Evolutionary conservation across 164 flowering plant genomes (phyloP).

Genomic region (Echeveria elegans): DNA sequence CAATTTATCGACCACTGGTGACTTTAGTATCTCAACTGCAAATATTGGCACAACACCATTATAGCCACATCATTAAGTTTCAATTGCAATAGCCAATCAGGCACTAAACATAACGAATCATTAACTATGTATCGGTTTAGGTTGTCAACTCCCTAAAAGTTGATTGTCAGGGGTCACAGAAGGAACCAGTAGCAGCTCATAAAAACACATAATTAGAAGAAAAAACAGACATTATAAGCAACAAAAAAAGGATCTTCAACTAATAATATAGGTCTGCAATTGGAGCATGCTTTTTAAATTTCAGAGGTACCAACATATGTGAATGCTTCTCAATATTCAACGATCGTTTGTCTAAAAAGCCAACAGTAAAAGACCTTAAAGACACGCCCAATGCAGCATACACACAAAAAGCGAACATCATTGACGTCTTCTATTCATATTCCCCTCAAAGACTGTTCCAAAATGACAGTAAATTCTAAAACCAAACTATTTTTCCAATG

Average conservation of each 20-base stretch:
- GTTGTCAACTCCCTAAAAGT: not conserved
- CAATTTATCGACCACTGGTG: constrained; percentile 67
- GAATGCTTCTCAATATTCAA: not conserved
- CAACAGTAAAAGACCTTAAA: not conserved
- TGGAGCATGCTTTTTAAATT: not conserved
- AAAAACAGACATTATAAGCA: not conserved
- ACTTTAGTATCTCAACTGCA: constrained; percentile 78
- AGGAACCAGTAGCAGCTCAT: not conserved
- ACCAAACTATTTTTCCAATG: too few relatives aligned
- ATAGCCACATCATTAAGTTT: not conserved
- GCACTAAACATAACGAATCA: not conserved
- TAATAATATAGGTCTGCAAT: not conserved
- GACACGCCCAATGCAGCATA: not conserved
- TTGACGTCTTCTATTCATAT: too few relatives aligned
- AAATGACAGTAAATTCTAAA: too few relatives aligned
- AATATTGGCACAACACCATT: not conserved
- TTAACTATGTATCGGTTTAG: not conserved
- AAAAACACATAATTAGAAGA: not conserved
- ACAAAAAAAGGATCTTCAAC: not conserved
- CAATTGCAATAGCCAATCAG: not conserved
- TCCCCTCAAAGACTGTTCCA: too few relatives aligned
- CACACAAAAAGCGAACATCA: too few relatives aligned
- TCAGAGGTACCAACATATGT: not conserved
- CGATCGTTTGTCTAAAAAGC: not conserved
- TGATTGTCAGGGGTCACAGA: not conserved